Evolutionary conservation across 2,329 filamentous ascomycete species (phyloP).

Genomic region (Verticillium alfalfae): DNA sequence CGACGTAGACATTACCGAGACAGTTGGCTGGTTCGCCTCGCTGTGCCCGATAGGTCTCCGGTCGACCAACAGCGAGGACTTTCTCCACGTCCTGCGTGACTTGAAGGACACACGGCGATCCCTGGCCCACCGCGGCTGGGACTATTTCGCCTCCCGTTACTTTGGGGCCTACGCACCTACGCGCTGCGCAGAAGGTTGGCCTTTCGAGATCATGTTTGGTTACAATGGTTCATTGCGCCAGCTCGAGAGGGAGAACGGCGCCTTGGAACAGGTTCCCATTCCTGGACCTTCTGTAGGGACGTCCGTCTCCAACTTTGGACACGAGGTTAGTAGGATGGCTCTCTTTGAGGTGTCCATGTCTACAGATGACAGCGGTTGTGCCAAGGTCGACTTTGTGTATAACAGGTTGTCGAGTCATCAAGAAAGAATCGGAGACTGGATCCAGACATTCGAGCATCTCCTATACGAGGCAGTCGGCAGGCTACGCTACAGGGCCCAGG

Average conservation of each 20-base stretch:
- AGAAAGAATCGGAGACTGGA: constrained; percentile 38
- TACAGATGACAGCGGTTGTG: constrained; percentile 36
- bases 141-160: constrained; percentile 43
- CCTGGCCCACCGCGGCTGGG: constrained; percentile 36
- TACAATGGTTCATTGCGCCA: constrained; percentile 45
- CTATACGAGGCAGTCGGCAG: constrained; percentile 36
- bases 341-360: constrained; percentile 45
- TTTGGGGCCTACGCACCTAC: constrained; percentile 23
- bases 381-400: constrained; percentile 40
- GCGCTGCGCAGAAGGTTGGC: constrained; percentile 31
- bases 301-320: constrained; percentile 36
- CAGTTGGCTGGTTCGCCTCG: constrained; percentile 57
- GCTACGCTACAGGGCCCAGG: constrained; percentile 34
- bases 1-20: constrained; percentile 47
- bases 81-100: constrained; percentile 44
- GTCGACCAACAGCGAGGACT: constrained; percentile 28
- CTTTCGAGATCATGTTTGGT: constrained; percentile 55
- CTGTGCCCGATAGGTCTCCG: constrained; percentile 45
- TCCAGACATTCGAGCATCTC: constrained; percentile 39
- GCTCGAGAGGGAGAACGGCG: constrained; percentile 38
- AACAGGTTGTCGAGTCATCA: constrained; percentile 34
- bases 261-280: constrained; percentile 41
- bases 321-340: constrained; percentile 39
- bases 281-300: constrained; percentile 32
- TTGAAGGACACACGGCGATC: constrained; percentile 46